A percentile compares a stretch with the other conserved stretches of the same genome.
Evolutionary conservation across 257 asterid species (phyloP).

Genomic region (Nicotiana undulata): DNA sequence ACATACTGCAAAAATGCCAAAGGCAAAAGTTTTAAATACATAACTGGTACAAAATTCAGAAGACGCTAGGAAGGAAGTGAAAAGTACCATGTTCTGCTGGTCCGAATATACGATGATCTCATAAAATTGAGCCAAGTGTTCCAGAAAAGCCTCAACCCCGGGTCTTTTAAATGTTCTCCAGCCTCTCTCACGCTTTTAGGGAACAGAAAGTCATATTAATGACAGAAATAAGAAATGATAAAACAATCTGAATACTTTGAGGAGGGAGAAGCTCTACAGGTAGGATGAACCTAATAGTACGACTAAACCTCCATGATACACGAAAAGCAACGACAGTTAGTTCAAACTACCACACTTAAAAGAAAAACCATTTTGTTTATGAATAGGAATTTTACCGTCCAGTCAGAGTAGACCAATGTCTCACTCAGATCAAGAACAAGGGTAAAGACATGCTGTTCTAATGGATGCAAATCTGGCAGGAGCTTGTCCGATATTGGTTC

Average conservation of each 20-base stretch:
- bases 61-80: not conserved
- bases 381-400: conserved; percentile 48
- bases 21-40: not conserved
- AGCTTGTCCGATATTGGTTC: conserved; percentile 92
- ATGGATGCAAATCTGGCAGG: conserved; percentile 77
- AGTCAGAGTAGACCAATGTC: conserved; percentile 72
- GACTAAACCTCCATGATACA: not conserved
- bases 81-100: conserved; percentile 48
- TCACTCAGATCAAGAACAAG: conserved; percentile 87
- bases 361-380: not conserved
- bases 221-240: not conserved
- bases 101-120: conserved; percentile 78
- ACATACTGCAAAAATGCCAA: conserved; percentile 60
- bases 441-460: conserved; percentile 79
- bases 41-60: not conserved
- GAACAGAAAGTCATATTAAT: not conserved
- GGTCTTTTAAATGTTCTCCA: conserved; percentile 97
- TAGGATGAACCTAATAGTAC: not conserved
- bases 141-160: conserved; percentile 85
- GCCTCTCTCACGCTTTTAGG: conserved; percentile 77
- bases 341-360: not conserved
- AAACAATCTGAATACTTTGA: not conserved
- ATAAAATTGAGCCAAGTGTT: conserved; percentile 72
- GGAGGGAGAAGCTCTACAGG: not conserved
- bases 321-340: not conserved